Conservation (phyloP, 768 basidiomycete species). For the Boletus sp. region DNA sequence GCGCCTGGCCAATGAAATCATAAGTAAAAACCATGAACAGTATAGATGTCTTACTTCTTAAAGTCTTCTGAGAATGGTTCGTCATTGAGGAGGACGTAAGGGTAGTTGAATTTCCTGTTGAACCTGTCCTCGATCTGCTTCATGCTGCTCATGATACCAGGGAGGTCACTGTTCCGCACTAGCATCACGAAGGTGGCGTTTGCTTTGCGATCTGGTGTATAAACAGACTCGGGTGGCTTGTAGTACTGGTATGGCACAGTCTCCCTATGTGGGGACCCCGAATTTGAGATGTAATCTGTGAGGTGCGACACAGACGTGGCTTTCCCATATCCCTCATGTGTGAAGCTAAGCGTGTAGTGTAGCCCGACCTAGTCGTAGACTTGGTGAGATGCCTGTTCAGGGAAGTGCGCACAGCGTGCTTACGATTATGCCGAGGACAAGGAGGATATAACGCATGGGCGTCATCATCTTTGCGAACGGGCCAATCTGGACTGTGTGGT, state of each 20-base stretch:
- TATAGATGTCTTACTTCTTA: conserved; percentile 46
- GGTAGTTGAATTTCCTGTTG: conserved; percentile 76
- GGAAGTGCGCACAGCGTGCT: conserved; percentile 18
- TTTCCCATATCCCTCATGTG: conserved; percentile 42
- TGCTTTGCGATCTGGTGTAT: conserved; percentile 56
- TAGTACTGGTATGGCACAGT: conserved; percentile 63
- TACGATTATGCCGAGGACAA: conserved; percentile 48
- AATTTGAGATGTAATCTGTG: conserved; percentile 22
- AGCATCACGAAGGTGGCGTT: conserved; percentile 86
- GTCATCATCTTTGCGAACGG: conserved; percentile 48
- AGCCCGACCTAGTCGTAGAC: conserved; percentile 32
- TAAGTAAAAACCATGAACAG: conserved; percentile 3
- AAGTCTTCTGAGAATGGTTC: conserved; percentile 74
- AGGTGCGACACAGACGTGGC: conserved; percentile 40
- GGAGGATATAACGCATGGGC: conserved; percentile 55
- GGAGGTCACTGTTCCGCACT: conserved; percentile 62
- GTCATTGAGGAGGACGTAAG: conserved; percentile 90
- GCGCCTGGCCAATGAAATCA: conserved; percentile 23
- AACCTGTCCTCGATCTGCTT: conserved; percentile 84
- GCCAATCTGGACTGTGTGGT: too few relatives aligned
- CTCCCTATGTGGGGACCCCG: conserved; percentile 51
- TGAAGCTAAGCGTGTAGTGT: conserved; percentile 42
- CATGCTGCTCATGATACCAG: conserved; percentile 62
- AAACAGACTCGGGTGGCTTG: conserved; percentile 35
- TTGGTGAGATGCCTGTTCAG: conserved; percentile 8